Percentiles rank a stretch among this genome's conserved stretches.
Evolutionary conservation across 352 stramenopile genomes (phyloP).

Genomic region (Pythium oligandrum): DNA sequence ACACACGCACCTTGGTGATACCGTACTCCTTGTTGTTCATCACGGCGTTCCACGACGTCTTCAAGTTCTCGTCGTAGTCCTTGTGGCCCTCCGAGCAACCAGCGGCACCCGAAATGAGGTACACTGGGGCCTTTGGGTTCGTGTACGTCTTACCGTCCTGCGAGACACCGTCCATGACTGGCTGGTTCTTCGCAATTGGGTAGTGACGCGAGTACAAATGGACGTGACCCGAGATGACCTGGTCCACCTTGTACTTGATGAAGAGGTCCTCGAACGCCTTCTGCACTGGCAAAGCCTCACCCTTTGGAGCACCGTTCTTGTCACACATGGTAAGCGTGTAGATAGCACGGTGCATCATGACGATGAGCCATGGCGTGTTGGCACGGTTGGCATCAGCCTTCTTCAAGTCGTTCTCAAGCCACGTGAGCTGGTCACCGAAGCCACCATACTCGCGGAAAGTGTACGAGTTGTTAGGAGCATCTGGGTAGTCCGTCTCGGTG

Average conservation of each 20-base stretch:
- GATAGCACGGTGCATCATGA: conserved; percentile 68
- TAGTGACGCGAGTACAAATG: conserved; percentile 16
- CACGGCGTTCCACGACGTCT: conserved; percentile 26
- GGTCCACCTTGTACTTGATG: conserved; percentile 20
- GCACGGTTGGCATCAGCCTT: conserved; percentile 41
- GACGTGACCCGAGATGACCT: conserved; percentile 12
- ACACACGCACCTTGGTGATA: conserved; percentile 24
- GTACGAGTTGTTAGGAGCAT: conserved; percentile 27
- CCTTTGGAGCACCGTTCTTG: conserved; percentile 12
- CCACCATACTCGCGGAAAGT: no score
- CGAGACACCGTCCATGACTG: conserved; percentile 17
- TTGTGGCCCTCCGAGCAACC: conserved; percentile 23
- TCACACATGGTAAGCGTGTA: conserved; percentile 28
- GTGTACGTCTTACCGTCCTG: conserved; percentile 14
- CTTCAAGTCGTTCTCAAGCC: conserved; percentile 51
- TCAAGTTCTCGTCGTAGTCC: conserved; percentile 16
- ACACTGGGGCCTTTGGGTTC: conserved; percentile 19
- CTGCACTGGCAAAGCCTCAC: conserved; percentile 17
- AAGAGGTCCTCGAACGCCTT: conserved; percentile 17
- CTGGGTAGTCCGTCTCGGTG: conserved; percentile 47
- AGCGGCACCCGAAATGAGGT: conserved; percentile 14
- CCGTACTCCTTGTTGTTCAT: conserved; percentile 32
- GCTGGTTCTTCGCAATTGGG: conserved; percentile 8
- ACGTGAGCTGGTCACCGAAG: no score
- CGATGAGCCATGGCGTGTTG: conserved; percentile 64